Base-by-base conservation (phyloP, 1,139 yeast genomes). In the Geotrichum histeridarum region DNA sequence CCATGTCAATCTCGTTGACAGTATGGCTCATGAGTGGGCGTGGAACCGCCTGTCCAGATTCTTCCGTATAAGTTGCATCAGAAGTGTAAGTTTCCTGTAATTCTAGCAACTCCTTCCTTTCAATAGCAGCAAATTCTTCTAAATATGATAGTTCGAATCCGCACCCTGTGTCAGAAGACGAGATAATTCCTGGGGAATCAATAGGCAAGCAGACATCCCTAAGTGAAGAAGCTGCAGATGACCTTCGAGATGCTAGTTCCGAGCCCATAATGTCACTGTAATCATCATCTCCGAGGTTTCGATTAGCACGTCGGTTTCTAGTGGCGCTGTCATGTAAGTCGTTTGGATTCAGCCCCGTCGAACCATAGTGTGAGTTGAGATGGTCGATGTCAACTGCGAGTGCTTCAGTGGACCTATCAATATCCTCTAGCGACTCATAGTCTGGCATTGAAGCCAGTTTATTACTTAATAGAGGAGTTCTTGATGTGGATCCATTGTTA, bases 151-250 rank as follows among this genome's bases (percentile, higher is more conserved):
- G 73, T 65, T 93, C 97, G 0, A 98, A 98, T 97, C 63, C 59
- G 57, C 71, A 72, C 22, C 65, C 64, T 39, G 67, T 65, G 6
- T 73, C 72, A 12, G 67, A 67, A 5, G 65, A 58, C 37, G 69
- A 71, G 30, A 67, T 70, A 35, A 75, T 81, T 49, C 75, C 78
- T 6, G 75, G 66, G 1, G 76, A 74, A 49, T 80, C 86, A 33
- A 85, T 67, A 0, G 94, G 94, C 67, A 86, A 80, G 66, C 95
- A 88, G 37, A 93, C 99, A 69, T 93, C 98, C 66, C 86, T 91
- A 56, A 91, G 72, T 0, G 96, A 86, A 6, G 93, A 83, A 9
- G 76, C 74, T 56, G 82, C 83, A 32, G 90, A 81, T 14, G 86
- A 77, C 59, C 91, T 78, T 56, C 90, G 81, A 14, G 87, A 80